These are phyloP conservation scores for Coprinopsis marcescibilis DNA, from an alignment of 768 basidiomycete species.

Conservation along the genomic window DNA sequence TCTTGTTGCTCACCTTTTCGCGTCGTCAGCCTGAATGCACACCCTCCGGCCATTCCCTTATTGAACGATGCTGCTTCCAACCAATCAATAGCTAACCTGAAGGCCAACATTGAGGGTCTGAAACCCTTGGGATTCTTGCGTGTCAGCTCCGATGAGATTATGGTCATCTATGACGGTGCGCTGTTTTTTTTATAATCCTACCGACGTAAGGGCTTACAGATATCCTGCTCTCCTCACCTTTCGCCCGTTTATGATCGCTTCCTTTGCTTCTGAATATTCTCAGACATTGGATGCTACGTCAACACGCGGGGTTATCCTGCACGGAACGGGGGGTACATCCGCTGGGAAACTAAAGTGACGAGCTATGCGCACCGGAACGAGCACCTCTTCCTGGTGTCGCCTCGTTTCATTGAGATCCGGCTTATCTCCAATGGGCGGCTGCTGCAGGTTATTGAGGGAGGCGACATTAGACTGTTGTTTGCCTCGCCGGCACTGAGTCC, in stretches of 20 bases:
- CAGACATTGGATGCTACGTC: slow-evolving; percentile 75
- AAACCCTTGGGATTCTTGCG: slow-evolving; percentile 67
- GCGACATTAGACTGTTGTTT: slow-evolving; percentile 63
- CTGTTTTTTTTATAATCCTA: slow-evolving; percentile 3
- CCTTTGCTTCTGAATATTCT: neutral
- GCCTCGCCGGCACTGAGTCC: slow-evolving; percentile 19
- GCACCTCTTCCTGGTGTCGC: slow-evolving; percentile 68
- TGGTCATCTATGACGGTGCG: slow-evolving; percentile 75
- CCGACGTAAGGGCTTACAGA: too few relatives aligned
- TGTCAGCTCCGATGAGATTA: slow-evolving; percentile 45
- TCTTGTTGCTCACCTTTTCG: slow-evolving; percentile 28
- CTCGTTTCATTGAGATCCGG: slow-evolving; percentile 73
- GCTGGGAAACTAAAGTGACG: slow-evolving; percentile 70
- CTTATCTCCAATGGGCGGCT: slow-evolving; percentile 57
- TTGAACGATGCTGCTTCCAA: slow-evolving; percentile 43
- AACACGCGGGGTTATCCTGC: slow-evolving; percentile 61
- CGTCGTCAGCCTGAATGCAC: slow-evolving; percentile 15
- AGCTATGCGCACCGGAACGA: slow-evolving; percentile 56
- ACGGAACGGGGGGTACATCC: slow-evolving; percentile 58
- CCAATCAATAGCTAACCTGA: slow-evolving; percentile 44
- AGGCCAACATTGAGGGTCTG: slow-evolving; percentile 47
- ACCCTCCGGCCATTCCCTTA: slow-evolving; percentile 48
- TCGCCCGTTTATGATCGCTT: slow-evolving; percentile 1
- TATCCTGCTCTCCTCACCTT: too few relatives aligned
- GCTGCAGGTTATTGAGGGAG: slow-evolving; percentile 77